Percentiles rank a stretch among this genome's conserved stretches.
Conservation (phyloP, 2,329 filamentous ascomycete species). For the Monosporascus sp. region DNA sequence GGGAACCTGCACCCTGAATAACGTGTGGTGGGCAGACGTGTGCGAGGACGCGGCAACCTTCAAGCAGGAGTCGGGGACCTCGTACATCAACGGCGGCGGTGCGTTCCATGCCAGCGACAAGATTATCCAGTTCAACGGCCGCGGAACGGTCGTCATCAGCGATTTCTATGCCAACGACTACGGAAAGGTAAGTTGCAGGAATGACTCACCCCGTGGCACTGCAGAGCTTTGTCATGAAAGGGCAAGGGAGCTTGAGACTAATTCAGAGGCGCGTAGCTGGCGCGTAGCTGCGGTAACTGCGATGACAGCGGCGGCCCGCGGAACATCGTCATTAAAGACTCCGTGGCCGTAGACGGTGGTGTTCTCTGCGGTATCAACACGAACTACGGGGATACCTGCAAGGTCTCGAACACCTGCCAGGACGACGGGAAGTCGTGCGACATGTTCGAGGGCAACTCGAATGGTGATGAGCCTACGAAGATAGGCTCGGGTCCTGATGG, state of each 20-base stretch:
- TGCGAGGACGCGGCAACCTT: constrained; percentile 34
- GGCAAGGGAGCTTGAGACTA: neutral
- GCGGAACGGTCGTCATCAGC: constrained; percentile 32
- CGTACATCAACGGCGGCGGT: constrained; percentile 37
- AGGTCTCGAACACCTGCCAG: constrained; percentile 35
- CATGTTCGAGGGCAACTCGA: constrained; percentile 18
- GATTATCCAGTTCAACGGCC: constrained; percentile 37
- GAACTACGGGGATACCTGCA: constrained; percentile 44
- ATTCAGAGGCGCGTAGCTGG: constrained; percentile 21
- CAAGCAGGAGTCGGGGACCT: constrained; percentile 34
- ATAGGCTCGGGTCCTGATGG: constrained; percentile 6
- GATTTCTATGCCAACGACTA: constrained; percentile 37
- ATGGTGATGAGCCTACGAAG: constrained; percentile 14
- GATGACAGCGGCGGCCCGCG: constrained; percentile 33
- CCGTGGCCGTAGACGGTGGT: constrained; percentile 35
- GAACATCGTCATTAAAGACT: constrained; percentile 38
- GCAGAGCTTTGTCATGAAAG: no score
- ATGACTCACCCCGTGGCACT: neutral
- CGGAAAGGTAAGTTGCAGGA: constrained; percentile 30
- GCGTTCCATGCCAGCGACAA: constrained; percentile 37
- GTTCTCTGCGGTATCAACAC: constrained; percentile 44
- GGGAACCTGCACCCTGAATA: constrained; percentile 1
- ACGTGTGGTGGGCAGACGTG: constrained; percentile 33
- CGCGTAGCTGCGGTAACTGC: constrained; percentile 47
- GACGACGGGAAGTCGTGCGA: constrained; percentile 29